These are phyloP conservation scores for Heterobasidion occidentale DNA, from an alignment of 1,284 basidiomycete species.

Conservation along the genomic window DNA sequence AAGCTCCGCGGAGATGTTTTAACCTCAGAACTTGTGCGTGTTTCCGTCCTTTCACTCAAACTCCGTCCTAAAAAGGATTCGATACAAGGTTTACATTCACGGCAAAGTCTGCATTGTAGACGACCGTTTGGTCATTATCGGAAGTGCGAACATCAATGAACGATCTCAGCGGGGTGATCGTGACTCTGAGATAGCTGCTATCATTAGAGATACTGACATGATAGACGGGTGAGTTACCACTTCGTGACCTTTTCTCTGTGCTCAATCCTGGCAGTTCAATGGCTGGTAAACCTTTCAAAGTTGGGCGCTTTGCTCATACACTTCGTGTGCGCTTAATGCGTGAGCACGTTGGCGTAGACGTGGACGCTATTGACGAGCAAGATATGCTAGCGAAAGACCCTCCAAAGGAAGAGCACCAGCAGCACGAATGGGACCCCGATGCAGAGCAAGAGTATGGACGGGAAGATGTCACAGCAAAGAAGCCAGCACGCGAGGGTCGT, in stretches of 20 bases:
- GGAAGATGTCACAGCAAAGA: conserved; percentile 25
- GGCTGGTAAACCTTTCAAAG: conserved; percentile 92
- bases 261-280: conserved; percentile 54
- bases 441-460: conserved; percentile 54
- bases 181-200: conserved; percentile 90
- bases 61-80: not conserved
- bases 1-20: conserved; percentile 82
- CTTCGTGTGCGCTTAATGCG: conserved; percentile 92
- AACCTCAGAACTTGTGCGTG: conserved; percentile 80
- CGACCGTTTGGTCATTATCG: conserved; percentile 94
- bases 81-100: conserved; percentile 76
- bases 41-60: not conserved
- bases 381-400: conserved; percentile 57
- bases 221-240: conserved; percentile 62
- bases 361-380: conserved; percentile 83
- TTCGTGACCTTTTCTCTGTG: not conserved
- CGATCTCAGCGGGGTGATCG: conserved; percentile 93
- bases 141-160: conserved; percentile 99
- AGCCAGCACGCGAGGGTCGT: not conserved
- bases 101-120: conserved; percentile 91
- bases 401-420: conserved; percentile 41
- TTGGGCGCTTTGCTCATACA: conserved; percentile 94
- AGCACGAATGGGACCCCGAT: conserved; percentile 76
- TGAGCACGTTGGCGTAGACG: conserved; percentile 93
- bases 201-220: conserved; percentile 96